Percentiles rank a stretch among this genome's conserved stretches.
Conservation (phyloP, 805 yeast species). For the Candida xyloterini region DNA sequence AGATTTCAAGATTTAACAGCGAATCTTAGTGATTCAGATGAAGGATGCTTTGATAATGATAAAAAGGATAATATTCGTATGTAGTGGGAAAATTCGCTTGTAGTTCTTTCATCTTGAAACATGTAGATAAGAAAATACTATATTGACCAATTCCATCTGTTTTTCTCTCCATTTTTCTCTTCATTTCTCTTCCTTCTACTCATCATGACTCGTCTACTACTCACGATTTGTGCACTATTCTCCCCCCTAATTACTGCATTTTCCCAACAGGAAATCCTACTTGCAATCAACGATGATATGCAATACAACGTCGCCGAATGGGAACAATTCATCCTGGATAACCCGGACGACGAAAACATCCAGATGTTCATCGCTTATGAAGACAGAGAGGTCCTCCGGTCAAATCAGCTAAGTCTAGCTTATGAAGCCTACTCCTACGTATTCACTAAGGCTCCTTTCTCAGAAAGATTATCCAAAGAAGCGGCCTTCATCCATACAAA, state of each 20-base stretch:
- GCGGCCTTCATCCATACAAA: constrained; percentile 14
- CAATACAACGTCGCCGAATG: constrained; percentile 13
- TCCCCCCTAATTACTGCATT: constrained; percentile 3
- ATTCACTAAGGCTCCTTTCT: constrained; percentile 16
- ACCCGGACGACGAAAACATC: constrained; percentile 6
- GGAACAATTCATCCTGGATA: constrained; percentile 9
- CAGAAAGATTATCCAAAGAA: constrained; percentile 12
- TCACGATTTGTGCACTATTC: neutral
- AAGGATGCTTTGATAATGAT: too few relatives aligned
- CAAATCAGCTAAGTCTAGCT: constrained; percentile 4
- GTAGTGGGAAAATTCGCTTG: too few relatives aligned
- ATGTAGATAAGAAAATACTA: too few relatives aligned
- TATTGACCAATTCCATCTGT: too few relatives aligned
- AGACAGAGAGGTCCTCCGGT: constrained; percentile 1
- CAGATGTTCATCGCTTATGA: constrained; percentile 7
- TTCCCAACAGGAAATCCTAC: constrained; percentile 7
- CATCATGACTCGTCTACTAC: neutral
- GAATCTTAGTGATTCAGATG: too few relatives aligned
- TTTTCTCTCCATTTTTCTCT: too few relatives aligned
- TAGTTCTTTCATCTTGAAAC: too few relatives aligned
- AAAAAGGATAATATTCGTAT: too few relatives aligned
- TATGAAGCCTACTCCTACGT: constrained; percentile 11
- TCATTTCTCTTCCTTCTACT: neutral
- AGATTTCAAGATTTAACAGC: too few relatives aligned
- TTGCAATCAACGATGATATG: constrained; percentile 14